A percentile compares a stretch with the other conserved stretches of the same genome.
Evolutionary conservation across 805 yeast species (phyloP).

Genomic region (Saturnispora quitensis): DNA sequence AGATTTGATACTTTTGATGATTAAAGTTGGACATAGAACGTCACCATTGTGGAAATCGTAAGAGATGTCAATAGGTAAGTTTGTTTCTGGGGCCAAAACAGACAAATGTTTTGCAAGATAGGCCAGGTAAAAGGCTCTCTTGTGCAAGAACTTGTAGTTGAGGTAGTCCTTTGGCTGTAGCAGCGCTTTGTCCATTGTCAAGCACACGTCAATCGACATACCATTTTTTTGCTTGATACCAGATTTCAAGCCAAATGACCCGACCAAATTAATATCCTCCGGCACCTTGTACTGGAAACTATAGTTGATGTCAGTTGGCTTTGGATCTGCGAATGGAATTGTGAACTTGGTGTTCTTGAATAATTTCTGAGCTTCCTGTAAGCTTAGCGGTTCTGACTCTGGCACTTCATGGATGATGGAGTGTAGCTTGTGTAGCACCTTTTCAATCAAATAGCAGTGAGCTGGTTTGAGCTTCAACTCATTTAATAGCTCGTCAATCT

Average conservation of each 20-base stretch:
- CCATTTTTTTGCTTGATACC: constrained; percentile 57
- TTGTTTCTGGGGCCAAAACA: constrained; percentile 41
- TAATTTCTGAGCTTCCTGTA: constrained; percentile 50
- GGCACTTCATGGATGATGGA: constrained; percentile 60
- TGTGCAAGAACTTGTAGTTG: constrained; percentile 83
- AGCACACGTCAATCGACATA: constrained; percentile 64
- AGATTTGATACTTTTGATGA: constrained; percentile 44
- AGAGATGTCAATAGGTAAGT: constrained; percentile 49
- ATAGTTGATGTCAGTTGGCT: constrained; percentile 61
- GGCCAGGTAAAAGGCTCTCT: constrained; percentile 81
- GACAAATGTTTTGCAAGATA: constrained; percentile 61
- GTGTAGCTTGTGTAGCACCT: constrained; percentile 64
- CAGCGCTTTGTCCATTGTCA: constrained; percentile 69
- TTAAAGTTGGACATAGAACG: constrained; percentile 63
- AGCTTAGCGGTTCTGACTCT: constrained; percentile 38
- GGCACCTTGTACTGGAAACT: constrained; percentile 65
- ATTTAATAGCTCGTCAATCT: constrained; percentile 81
- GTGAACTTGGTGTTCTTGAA: constrained; percentile 37
- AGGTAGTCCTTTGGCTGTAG: constrained; percentile 84
- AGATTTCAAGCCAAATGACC: constrained; percentile 83
- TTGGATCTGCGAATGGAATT: constrained; percentile 86
- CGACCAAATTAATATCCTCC: constrained; percentile 66
- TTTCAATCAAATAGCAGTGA: constrained; percentile 58
- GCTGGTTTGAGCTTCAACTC: constrained; percentile 71
- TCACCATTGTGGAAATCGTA: constrained; percentile 73